Evolutionary conservation across 768 basidiomycete genomes (phyloP).

Genomic region (Dioszegia hungarica): DNA sequence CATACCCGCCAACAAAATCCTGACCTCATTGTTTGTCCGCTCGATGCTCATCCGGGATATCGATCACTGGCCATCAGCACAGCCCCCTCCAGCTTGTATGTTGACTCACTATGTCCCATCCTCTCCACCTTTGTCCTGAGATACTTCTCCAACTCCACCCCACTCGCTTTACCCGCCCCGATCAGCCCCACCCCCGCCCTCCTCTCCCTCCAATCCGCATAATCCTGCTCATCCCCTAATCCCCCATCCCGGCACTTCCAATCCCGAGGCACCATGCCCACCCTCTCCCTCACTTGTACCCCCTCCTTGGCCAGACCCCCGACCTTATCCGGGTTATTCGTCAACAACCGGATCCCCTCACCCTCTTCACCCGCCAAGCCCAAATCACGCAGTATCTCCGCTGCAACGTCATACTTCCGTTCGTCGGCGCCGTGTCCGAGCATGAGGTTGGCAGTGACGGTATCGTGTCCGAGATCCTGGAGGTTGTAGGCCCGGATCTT

Average conservation of each 20-base stretch:
- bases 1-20: too few species aligned
- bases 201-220: constrained; percentile 51
- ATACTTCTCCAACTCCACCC: constrained; percentile 89
- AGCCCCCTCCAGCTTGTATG: background rate
- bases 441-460: constrained; percentile 94
- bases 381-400: constrained; percentile 80
- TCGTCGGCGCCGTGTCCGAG: constrained; percentile 93
- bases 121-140: constrained; percentile 89
- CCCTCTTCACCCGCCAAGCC: constrained; percentile 59
- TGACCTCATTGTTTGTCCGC: too few species aligned
- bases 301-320: constrained; percentile 79
- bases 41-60: constrained; percentile 24
- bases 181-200: constrained; percentile 70
- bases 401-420: constrained; percentile 85
- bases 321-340: constrained; percentile 98
- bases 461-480: constrained; percentile 96
- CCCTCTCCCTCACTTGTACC: constrained; percentile 71
- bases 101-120: constrained; percentile 72
- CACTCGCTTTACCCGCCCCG: constrained; percentile 68
- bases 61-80: constrained; percentile 22
- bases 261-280: constrained; percentile 88
- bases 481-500: constrained; percentile 97
- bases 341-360: constrained; percentile 68
- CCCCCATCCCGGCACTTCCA: constrained; percentile 56
- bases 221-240: constrained; percentile 28